Conservation (phyloP, 2,329 filamentous ascomycete genomes). For the Neopestalotiopsis sp. region DNA sequence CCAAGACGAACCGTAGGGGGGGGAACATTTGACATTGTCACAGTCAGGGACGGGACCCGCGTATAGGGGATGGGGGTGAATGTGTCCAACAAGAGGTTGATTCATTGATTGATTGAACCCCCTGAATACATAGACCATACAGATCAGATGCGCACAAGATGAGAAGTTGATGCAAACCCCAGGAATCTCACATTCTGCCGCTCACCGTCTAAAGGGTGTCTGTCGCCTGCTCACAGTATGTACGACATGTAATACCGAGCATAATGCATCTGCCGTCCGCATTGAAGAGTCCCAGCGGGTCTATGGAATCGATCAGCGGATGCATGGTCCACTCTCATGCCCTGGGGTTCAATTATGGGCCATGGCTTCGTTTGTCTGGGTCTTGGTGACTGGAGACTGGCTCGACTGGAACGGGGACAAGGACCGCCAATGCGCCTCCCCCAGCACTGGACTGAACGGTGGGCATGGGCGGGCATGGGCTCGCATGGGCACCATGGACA, state of each 20-base stretch:
- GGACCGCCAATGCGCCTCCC: not conserved
- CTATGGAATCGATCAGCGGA: constrained; percentile 11
- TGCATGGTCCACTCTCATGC: constrained; percentile 9
- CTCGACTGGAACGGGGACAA: constrained; percentile 1
- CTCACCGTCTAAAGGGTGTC: no score
- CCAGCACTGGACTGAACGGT: not conserved
- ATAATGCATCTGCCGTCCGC: not conserved
- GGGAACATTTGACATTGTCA: not conserved
- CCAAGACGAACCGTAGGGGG: not conserved
- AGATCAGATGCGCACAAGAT: no score
- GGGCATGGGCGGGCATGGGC: no score
- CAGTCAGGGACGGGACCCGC: not conserved
- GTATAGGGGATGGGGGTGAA: no score
- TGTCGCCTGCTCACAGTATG: no score
- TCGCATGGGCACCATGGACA: no score
- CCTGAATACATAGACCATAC: no score
- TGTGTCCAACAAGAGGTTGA: no score
- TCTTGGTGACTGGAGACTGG: constrained; percentile 1
- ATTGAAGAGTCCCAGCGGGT: not conserved
- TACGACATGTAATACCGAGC: not conserved
- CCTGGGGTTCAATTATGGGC: not conserved
- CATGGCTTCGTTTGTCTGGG: not conserved
- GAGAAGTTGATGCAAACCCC: no score
- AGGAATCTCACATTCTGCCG: no score
- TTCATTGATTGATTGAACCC: no score